phyloP scores from a whole-genome alignment of 2,329 filamentous ascomycete species.

The Diaporthe sp. region DNA sequence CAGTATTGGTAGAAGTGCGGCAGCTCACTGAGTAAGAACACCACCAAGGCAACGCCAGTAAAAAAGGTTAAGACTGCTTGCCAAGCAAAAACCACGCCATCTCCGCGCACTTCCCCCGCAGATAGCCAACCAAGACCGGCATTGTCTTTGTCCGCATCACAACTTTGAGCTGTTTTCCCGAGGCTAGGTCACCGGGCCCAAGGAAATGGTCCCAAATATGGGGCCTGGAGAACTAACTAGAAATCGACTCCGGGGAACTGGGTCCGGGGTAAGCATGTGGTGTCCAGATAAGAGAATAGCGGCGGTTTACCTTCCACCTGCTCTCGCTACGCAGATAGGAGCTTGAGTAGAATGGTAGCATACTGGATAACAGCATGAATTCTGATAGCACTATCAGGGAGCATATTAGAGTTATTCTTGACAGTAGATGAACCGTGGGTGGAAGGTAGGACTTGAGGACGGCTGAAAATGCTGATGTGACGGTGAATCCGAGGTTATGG shows the following conservation, averaged over 20 bases:
- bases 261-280: neutral
- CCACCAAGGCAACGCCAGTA: too few species aligned
- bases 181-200: neutral
- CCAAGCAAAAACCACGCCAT: conserved; percentile 15
- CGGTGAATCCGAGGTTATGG: neutral
- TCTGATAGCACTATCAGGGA: too few species aligned
- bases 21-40: neutral
- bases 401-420: neutral
- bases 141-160: conserved; percentile 10
- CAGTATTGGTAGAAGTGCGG: neutral
- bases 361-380: too few species aligned
- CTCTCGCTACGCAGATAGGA: neutral
- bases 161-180: neutral
- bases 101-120: conserved; percentile 1
- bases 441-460: too few species aligned
- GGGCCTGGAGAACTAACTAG: neutral
- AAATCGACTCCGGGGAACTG: conserved; percentile 13
- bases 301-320: too few species aligned
- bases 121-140: neutral
- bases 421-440: neutral
- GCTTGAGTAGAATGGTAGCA: neutral
- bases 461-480: neutral
- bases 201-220: neutral
- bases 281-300: too few species aligned
- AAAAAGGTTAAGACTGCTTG: neutral